These are phyloP conservation scores for Codiaeum variegatum DNA, from an alignment of 441 rosid genomes.

Conservation along the genomic window DNA sequence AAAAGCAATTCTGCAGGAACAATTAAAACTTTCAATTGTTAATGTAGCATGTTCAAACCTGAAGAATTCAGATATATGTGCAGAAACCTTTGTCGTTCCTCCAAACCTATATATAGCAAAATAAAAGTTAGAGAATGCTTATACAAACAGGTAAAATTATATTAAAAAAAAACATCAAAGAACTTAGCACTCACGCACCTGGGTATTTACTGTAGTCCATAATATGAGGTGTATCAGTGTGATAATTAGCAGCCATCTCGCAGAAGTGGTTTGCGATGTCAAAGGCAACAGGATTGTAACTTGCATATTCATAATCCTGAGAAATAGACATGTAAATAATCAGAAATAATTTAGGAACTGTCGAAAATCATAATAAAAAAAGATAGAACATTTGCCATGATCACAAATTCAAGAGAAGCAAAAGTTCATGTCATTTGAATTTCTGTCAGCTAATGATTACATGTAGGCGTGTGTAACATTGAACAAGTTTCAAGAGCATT, in stretches of 20 bases:
- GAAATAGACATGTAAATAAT: slow-evolving; percentile 10
- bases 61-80: slow-evolving; percentile 52
- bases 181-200: slow-evolving; percentile 35
- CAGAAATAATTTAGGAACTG: background rate
- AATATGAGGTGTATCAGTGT: slow-evolving; percentile 80
- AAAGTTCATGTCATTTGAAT: slow-evolving; percentile 1
- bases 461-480: background rate
- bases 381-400: background rate
- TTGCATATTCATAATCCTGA: slow-evolving; percentile 91
- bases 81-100: slow-evolving; percentile 63
- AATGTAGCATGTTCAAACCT: slow-evolving; percentile 36
- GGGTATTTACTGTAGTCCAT: slow-evolving; percentile 83
- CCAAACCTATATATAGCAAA: slow-evolving; percentile 50
- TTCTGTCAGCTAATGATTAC: background rate
- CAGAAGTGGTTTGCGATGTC: slow-evolving; percentile 97
- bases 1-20: background rate
- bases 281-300: slow-evolving; percentile 80
- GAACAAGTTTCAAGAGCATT: background rate
- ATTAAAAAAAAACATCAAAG: slow-evolving; percentile 4
- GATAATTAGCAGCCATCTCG: slow-evolving; percentile 96
- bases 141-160: background rate
- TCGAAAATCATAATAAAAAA: background rate
- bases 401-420: background rate
- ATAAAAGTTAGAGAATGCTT: slow-evolving; percentile 8
- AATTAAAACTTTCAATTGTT: background rate